Base-by-base conservation (phyloP, 768 basidiomycete genomes). In the Sutorius australiensis region DNA sequence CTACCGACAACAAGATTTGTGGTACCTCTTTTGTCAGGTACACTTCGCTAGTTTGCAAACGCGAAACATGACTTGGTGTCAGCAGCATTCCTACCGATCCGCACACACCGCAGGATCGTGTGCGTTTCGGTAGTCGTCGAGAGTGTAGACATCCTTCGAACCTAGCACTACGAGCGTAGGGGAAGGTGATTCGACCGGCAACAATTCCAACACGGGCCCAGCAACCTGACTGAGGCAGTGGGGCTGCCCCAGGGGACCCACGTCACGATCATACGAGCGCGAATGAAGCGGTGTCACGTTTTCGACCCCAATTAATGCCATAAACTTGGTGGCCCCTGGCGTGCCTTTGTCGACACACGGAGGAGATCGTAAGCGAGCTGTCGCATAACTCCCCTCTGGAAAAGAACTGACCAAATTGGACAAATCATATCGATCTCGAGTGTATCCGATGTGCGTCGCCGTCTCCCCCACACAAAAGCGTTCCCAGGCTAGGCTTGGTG, bases 401-500 rank as follows among this genome's bases (percentile, higher is more conserved):
- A 34, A 51, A 19, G 10, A 8, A 66, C 74, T 51, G 31, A 79
- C 81, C 82, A 52, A 72, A 83, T 12, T 82, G 80, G 12, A 70
- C 70, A 11, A 78, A 63, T 24, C 24, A 24, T 80, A 46, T 73
- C 63, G 12, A 30, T 41, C 80, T 69, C 9, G 71, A 71, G 45
- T 24, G 24, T 72, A 68, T 5, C 74, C 72, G 11, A 84, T 61
- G 27, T 61, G 71, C 58, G 73, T 75, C 4, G 76, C 78, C 67
- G 84, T 84, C 59, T 85, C 80, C 19, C 80, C 81, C 10, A 83
- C 80, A 59, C 78, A 80, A 68, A 80, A 84, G 33, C 76, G 75
- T 58, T 84, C 82, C 63, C 79, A 36, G 1, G 83, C 82, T 2
- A 70, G 67, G 66, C 54, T 75, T 76, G n/a, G 79, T 80, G 57